A percentile compares a stretch with the other conserved stretches of the same genome.
These are phyloP conservation scores for Ocimum tenuiflorum DNA, from an alignment of 257 asterid genomes.

Conservation along the genomic window DNA sequence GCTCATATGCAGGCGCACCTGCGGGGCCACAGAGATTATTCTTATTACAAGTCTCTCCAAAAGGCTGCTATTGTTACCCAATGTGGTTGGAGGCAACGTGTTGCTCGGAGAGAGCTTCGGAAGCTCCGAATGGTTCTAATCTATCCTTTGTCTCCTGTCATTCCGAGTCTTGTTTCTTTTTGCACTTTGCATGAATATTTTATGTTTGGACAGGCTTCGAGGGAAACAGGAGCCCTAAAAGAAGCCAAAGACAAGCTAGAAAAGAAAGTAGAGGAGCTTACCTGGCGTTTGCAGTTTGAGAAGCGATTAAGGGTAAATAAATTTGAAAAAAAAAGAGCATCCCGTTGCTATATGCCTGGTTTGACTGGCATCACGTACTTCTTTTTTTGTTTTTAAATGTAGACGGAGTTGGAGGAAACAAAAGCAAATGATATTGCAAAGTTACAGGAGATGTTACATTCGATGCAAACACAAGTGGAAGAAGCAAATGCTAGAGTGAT, in stretches of 20 bases:
- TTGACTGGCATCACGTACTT: conserved; percentile 21
- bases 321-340: conserved; percentile 11
- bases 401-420: conserved; percentile 94
- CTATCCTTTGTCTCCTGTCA: conserved; percentile 22
- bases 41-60: conserved; percentile 68
- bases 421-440: conserved; percentile 81
- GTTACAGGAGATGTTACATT: conserved; percentile 73
- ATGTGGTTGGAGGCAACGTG: conserved; percentile 92
- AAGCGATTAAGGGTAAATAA: conserved; percentile 73
- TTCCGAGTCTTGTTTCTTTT: conserved; percentile 10
- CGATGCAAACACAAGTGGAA: conserved; percentile 74
- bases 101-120: conserved; percentile 91
- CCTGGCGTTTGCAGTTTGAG: conserved; percentile 98
- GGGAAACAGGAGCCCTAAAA: conserved; percentile 95
- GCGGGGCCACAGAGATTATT: conserved; percentile 60
- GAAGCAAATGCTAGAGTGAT: conserved; percentile 80
- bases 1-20: conserved; percentile 53
- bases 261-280: conserved; percentile 97
- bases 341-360: conserved; percentile 1
- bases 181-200: conserved; percentile 16
- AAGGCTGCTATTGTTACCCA: conserved; percentile 79
- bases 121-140: conserved; percentile 70
- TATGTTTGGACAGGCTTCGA: conserved; percentile 59
- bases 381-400: conserved; percentile 28
- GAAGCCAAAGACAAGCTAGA: conserved; percentile 96